These are phyloP conservation scores for Kodamaea arcana DNA, from an alignment of 1,139 yeast species.

Conservation along the genomic window DNA sequence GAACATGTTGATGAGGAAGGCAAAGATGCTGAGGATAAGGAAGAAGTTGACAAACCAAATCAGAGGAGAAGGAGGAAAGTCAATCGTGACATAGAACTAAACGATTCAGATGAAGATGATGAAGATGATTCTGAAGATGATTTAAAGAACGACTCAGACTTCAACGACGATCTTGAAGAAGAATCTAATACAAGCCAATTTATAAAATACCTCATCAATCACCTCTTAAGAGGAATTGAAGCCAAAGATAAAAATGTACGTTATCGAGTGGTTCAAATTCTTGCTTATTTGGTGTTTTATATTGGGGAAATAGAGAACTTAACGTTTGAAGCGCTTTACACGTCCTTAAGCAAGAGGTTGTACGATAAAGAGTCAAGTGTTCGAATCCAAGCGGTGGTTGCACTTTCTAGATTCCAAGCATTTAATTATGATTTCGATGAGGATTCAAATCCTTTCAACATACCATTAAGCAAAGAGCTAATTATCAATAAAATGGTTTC, in stretches of 20 bases:
- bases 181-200: conserved; percentile 48
- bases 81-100: conserved; percentile 9
- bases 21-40: background rate
- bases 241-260: conserved; percentile 77
- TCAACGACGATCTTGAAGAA: conserved; percentile 15
- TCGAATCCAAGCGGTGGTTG: conserved; percentile 77
- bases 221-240: conserved; percentile 69
- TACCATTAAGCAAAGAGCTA: conserved; percentile 15
- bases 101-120: conserved; percentile 21
- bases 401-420: conserved; percentile 75
- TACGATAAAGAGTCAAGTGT: conserved; percentile 78
- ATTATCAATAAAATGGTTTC: conserved; percentile 50
- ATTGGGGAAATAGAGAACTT: conserved; percentile 77
- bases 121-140: conserved; percentile 13
- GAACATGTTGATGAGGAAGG: conserved; percentile 13
- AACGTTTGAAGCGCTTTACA: conserved; percentile 58
- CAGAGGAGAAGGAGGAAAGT: conserved; percentile 2
- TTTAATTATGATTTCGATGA: conserved; percentile 39
- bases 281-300: conserved; percentile 69
- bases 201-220: conserved; percentile 59
- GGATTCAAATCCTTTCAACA: conserved; percentile 19
- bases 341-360: conserved; percentile 59
- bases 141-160: background rate
- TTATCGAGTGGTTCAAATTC: conserved; percentile 72
- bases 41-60: background rate